A percentile compares a stretch with the other conserved stretches of the same genome.
Evolutionary conservation across 2,329 filamentous ascomycete genomes (phyloP).

Genomic region (Fusarium marasasianum): DNA sequence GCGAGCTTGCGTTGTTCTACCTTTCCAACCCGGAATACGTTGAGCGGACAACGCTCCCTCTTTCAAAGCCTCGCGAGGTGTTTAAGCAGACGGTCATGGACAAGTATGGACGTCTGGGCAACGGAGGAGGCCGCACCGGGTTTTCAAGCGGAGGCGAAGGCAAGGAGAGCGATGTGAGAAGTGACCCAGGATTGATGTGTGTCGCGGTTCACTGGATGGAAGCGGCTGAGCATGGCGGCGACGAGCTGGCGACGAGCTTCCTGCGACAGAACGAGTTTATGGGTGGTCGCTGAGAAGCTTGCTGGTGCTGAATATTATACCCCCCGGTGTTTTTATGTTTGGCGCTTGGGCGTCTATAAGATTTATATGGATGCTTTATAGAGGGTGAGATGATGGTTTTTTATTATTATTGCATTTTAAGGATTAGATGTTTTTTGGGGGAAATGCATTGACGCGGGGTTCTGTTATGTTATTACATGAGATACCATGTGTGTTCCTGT

Average conservation of each 20-base stretch:
- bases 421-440: slow-evolving; percentile 22
- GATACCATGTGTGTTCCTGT: slow-evolving; percentile 7
- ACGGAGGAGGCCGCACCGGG: slow-evolving; percentile 36
- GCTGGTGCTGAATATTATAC: slow-evolving; percentile 37
- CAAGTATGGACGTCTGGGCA: slow-evolving; percentile 60
- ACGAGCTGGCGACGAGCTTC: slow-evolving; percentile 84
- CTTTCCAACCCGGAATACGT: slow-evolving; percentile 90
- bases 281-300: slow-evolving; percentile 43
- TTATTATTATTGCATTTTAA: background rate
- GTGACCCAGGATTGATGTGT: slow-evolving; percentile 89
- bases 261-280: slow-evolving; percentile 71
- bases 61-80: slow-evolving; percentile 85
- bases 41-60: slow-evolving; percentile 79
- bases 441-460: background rate
- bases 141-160: slow-evolving; percentile 33
- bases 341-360: slow-evolving; percentile 29
- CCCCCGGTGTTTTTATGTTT: slow-evolving; percentile 37
- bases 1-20: slow-evolving; percentile 93
- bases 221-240: slow-evolving; percentile 83
- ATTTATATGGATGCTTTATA: slow-evolving; percentile 22
- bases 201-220: slow-evolving; percentile 98
- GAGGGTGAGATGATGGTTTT: slow-evolving; percentile 1
- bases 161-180: slow-evolving; percentile 64
- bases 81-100: slow-evolving; percentile 91
- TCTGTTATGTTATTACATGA: background rate